Evolutionary conservation across 129 eudicot genomes (phyloP).

Genomic region (Flaveria ramosissima): DNA sequence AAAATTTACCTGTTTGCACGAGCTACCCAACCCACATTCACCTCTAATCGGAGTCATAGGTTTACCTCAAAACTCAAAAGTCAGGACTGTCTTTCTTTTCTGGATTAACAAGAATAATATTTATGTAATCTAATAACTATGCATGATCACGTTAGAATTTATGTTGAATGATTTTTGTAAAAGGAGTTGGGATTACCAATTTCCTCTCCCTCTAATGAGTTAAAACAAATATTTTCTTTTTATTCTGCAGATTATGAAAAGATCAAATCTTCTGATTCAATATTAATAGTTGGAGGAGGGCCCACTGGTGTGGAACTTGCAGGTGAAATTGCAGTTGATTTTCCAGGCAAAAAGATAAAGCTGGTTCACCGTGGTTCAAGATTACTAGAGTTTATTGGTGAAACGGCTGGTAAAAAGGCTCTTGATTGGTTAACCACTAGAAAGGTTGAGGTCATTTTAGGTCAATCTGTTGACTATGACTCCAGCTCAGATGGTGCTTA

Average conservation of each 20-base stretch:
- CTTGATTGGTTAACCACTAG: constrained; percentile 69
- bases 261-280: constrained; percentile 59
- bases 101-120: neutral
- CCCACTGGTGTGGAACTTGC: constrained; percentile 92
- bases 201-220: neutral
- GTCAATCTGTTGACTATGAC: constrained; percentile 54
- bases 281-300: constrained; percentile 77
- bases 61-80: neutral
- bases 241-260: constrained; percentile 52
- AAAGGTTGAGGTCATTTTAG: constrained; percentile 67
- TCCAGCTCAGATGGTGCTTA: constrained; percentile 48
- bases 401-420: constrained; percentile 55
- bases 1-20: neutral
- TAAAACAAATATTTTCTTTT: neutral
- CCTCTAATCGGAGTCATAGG: neutral
- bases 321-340: constrained; percentile 58
- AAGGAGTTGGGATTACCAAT: neutral
- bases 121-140: neutral
- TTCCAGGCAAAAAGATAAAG: constrained; percentile 69
- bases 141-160: too few species aligned
- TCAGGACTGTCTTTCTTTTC: neutral
- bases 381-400: constrained; percentile 63
- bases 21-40: neutral
- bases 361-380: constrained; percentile 72
- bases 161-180: neutral